Evolutionary conservation across 306 rosid species (phyloP), one percentile per base, ranked within the genome.

Genomic region (Citrullus mucosospermus): DNA sequence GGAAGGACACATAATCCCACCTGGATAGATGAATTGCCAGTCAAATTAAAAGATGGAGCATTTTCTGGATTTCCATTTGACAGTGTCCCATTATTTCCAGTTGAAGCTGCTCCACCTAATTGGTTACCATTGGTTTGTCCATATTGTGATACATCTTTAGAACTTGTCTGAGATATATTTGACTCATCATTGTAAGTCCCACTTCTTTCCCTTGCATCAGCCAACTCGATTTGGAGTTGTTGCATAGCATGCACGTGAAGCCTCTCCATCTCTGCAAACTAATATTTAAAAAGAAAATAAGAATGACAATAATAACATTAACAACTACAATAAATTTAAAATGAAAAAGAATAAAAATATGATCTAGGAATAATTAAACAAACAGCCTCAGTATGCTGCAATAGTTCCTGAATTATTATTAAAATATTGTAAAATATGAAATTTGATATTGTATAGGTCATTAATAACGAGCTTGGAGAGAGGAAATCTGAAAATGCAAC

Each of bases 211-310:
- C 96, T 88, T 60, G 91, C 93, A 79, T 91, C 99, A 79, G 98
- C 91, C 67, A 92, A 86, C 85, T 91, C 97, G 72, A 90, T 85
- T 80, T 96, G 99, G 71, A 96, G 96, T 76, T 96, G 97, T 77
- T 96, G 99, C 51, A 96, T 28, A 2, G 97, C 20, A 82, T 91
- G 95, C 87, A 91, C 60, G 82, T 96, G 99, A 84, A 82, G 84
- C 87, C 98, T 91, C 80, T 96, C 99, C 93, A 92, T 87, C 85
- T 96, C 99, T 54, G 96, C 91, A 84, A 83, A 90, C 99, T 96
- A 86, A 36, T 44, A 82, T 76, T 82, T 79, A 71, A 63, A 81
- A 22, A 84, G 82, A 74, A 71, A 54, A 17, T 25, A 18, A 68
- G 39, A 78, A 65, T 61, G 66, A 66, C 60, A 68, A 44, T 46